Evolutionary conservation across 176 grass and related monocot genomes (phyloP).

Genomic region (Oryza meyeriana): DNA sequence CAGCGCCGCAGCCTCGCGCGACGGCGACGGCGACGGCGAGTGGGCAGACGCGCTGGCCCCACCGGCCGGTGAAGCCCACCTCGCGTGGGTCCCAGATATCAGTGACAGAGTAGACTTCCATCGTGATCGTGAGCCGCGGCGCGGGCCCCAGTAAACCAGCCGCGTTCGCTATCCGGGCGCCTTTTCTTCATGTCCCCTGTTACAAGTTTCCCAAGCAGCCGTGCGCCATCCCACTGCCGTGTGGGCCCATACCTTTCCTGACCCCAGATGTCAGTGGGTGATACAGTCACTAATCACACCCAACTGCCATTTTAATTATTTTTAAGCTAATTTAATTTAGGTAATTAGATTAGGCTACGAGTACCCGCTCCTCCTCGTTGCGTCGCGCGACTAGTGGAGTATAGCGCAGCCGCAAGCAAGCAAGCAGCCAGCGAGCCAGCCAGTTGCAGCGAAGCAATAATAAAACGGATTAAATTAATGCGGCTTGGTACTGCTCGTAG

Average conservation of each 20-base stretch:
- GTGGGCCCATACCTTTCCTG: neutral
- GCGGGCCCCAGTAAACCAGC: neutral
- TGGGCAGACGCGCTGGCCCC: neutral
- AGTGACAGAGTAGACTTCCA: neutral
- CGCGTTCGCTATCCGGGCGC: slow-evolving; percentile 14
- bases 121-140: neutral
- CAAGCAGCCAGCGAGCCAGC: neutral
- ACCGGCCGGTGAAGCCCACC: neutral
- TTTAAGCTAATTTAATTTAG: neutral
- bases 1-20: slow-evolving; percentile 7
- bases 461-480: slow-evolving; percentile 40
- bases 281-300: slow-evolving; percentile 29
- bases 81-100: neutral
- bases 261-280: neutral
- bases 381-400: neutral
- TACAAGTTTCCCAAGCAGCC: neutral
- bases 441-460: neutral
- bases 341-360: neutral
- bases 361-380: neutral
- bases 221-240: neutral
- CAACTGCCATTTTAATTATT: neutral
- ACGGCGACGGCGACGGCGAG: slow-evolving; percentile 17
- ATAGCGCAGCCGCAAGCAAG: neutral
- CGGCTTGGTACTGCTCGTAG: slow-evolving; percentile 35
- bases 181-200: slow-evolving; percentile 13